Percentiles rank a stretch among this genome's conserved stretches.
Evolutionary conservation across 805 yeast species (phyloP).

Genomic region (Tetrapisispora fleetii): DNA sequence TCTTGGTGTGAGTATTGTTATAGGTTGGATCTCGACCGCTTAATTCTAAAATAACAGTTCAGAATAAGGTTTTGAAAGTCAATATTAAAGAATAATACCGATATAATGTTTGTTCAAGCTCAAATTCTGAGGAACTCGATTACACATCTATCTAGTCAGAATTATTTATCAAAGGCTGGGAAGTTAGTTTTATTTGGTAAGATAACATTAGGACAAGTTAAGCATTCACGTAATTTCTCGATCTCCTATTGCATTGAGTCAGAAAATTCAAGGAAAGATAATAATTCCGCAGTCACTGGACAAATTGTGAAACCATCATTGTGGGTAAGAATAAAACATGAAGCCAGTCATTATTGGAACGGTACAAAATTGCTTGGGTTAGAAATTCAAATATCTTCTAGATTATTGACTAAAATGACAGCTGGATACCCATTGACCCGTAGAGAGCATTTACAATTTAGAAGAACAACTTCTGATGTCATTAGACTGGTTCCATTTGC

Average conservation of each 20-base stretch:
- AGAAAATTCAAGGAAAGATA: neutral
- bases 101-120: too few species aligned
- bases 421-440: constrained; percentile 88
- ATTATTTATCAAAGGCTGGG: neutral
- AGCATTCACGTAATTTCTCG: neutral
- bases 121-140: too few species aligned
- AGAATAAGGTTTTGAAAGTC: too few species aligned
- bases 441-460: constrained; percentile 80
- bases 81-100: too few species aligned
- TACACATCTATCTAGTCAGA: too few species aligned
- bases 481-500: constrained; percentile 86
- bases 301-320: constrained; percentile 37
- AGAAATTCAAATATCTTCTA: constrained; percentile 76
- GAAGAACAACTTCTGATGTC: constrained; percentile 78
- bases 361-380: constrained; percentile 91
- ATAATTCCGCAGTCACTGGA: neutral
- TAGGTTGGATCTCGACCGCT: too few species aligned
- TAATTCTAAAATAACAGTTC: too few species aligned
- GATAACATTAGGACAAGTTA: neutral
- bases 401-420: constrained; percentile 68
- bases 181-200: too few species aligned
- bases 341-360: constrained; percentile 85
- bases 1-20: too few species aligned
- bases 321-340: constrained; percentile 85
- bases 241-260: neutral